phyloP scores from a whole-genome alignment of 1,139 yeast species.

The Yamadazyma jaroonii region DNA sequence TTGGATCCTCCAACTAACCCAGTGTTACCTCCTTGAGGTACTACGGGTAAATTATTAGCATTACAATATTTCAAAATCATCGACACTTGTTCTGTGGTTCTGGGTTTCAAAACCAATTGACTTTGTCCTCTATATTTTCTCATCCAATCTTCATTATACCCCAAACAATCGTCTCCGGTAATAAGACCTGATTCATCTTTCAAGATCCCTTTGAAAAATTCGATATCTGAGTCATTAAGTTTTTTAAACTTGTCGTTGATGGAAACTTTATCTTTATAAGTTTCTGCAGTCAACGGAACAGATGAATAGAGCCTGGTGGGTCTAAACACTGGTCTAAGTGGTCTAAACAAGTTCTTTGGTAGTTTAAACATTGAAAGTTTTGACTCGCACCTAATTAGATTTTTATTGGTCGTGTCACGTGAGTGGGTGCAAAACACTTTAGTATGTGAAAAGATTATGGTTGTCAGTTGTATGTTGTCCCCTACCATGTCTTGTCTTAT shows the following conservation, averaged over 20 bases:
- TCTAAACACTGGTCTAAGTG: not conserved
- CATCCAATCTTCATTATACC: constrained; percentile 95
- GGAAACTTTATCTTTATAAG: constrained; percentile 53
- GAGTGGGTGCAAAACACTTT: no score
- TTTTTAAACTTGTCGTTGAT: constrained; percentile 45
- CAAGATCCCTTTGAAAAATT: constrained; percentile 57
- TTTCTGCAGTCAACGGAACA: constrained; percentile 61
- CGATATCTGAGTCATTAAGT: constrained; percentile 58
- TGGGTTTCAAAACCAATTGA: constrained; percentile 78
- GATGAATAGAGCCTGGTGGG: constrained; percentile 22
- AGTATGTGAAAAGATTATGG: no score
- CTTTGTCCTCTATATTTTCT: constrained; percentile 90
- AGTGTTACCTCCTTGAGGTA: constrained; percentile 97
- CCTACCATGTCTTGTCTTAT: no score
- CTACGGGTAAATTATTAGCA: constrained; percentile 74
- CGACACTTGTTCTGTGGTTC: constrained; percentile 75
- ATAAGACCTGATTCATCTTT: constrained; percentile 43
- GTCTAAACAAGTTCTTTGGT: constrained; percentile 1
- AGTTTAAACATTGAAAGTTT: not conserved
- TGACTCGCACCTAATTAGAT: constrained; percentile 1
- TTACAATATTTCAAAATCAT: constrained; percentile 79
- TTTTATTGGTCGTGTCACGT: not conserved
- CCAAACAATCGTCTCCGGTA: constrained; percentile 58
- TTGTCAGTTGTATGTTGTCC: no score
- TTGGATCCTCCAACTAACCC: constrained; percentile 95